Evolutionary conservation across 768 basidiomycete genomes (phyloP), one percentile per base, ranked within the genome.

Genomic region (Boletus pseudo-olivaceus): DNA sequence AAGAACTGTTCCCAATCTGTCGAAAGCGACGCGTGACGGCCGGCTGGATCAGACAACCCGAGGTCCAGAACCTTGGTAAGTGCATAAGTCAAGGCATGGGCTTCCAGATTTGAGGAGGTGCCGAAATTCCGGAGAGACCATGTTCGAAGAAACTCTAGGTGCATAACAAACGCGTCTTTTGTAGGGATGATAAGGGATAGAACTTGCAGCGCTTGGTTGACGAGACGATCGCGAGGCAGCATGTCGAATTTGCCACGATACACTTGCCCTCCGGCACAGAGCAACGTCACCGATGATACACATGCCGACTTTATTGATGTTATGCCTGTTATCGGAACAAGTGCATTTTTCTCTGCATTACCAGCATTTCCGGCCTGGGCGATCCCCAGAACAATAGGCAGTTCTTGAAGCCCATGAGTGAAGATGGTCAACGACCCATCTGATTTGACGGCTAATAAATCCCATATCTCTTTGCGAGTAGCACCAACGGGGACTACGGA

Each of bases 361-460:
- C 30, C 55, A 9, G 48, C 20, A 33, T 51, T 27, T n/a, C 35
- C 47, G 3, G 53, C 61, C 27, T 51, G 59, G 27, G 63, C 60
- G 27, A 54, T 47, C 19, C 49, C 49, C 23, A 80, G 34, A 37
- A 66, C 59, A 19, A 81, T 64, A 23, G 76, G 74, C 10, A 83
- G 52, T 59, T 74, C 71, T n/a, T 68, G 67, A 10, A 75, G 59
- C 1, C 85, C 88, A 58, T 89, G 86, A 0, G 85, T 89, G 37
- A 87, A 69, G 4, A 93, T 63, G 0, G 73, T 68, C 10, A 92
- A 68, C 9, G 67, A 67, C 30, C 83, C 78, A 44, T 81, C 75
- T 3, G 83, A 78, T 45, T 79, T 82, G 45, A 91, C 69, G 15
- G 87, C 69, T 5, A 96, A 70, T 10, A 93, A 73, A 67, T 97